Base-by-base conservation (phyloP, 306 rosid species). In the Cucurbita moschata region DNA sequence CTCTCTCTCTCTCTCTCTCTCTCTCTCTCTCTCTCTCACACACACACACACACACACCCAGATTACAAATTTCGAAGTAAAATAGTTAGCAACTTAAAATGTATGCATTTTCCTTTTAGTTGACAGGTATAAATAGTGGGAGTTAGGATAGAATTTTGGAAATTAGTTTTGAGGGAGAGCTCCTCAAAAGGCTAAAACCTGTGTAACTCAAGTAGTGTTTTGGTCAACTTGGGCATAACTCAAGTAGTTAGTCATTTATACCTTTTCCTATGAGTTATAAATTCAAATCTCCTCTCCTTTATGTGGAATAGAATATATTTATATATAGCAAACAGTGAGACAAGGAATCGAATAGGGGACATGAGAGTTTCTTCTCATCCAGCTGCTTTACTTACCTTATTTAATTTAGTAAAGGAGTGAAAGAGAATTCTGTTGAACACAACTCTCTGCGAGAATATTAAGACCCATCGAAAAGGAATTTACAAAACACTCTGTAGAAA, bases 1-100 rank as follows among this genome's bases (percentile, higher is more conserved):
- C 42, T 79, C 64, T 61, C 73, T 72, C 71, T 78, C 75, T 77
- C 26, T 43, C 62, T 4, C 70, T 6, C 74, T 72, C 71, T 78
- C 77, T 77, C 26, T 43, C 19, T 19, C 19, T 19, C 19, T 19
- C 19, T 0, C 19, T 0, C 61, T 1, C 70, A 4, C 74, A 4
- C 72, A 3, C 59, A 8, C 72, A 38, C 62, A 3, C 70, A 5
- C 74, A 8, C 72, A 5, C 59, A 9, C 72, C 5, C 51, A 3
- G 4, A 15, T 14, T 44, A 74, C 73, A 47, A 68, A 3, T 23
- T 67, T 44, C 21, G 23, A 23, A 67, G 73, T 21, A 50, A 67
- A 5, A 46, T 46, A 46, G 19, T 67, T 67, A 11, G 73, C 52
- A 67, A 21, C 73, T 67, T 46, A 7, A 10, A 66, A 44, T 42